phyloP scores from a whole-genome alignment of 805 yeast genomes.

The Zygosaccharomyces siamensis region DNA sequence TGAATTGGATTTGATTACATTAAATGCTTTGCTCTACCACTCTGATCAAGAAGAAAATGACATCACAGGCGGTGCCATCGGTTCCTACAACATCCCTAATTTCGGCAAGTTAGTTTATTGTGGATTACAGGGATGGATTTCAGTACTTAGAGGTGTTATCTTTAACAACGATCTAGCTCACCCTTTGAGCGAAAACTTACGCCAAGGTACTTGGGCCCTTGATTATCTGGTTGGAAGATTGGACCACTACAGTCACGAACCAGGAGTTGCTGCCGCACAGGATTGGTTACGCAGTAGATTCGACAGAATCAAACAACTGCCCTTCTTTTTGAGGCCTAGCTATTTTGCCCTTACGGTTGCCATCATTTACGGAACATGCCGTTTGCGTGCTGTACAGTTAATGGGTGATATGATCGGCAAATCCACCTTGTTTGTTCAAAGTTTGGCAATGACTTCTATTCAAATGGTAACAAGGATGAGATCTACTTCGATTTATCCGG shows the following conservation, averaged over 20 bases:
- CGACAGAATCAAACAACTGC: constrained; percentile 57
- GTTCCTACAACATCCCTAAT: constrained; percentile 70
- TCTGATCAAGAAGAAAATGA: constrained; percentile 89
- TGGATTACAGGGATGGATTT: constrained; percentile 90
- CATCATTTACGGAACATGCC: constrained; percentile 75
- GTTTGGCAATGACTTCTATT: constrained; percentile 72
- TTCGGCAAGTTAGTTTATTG: constrained; percentile 75
- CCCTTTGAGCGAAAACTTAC: constrained; percentile 72
- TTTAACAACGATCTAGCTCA: constrained; percentile 73
- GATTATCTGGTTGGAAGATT: constrained; percentile 67
- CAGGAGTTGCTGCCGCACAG: constrained; percentile 51
- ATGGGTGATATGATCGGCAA: constrained; percentile 51
- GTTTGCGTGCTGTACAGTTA: constrained; percentile 57
- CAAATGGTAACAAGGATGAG: constrained; percentile 79
- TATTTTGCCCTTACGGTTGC: constrained; percentile 82
- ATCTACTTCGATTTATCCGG: constrained; percentile 71
- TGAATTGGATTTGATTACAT: constrained; percentile 56
- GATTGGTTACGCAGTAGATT: constrained; percentile 68
- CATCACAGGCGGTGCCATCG: constrained; percentile 62
- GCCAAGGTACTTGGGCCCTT: constrained; percentile 86
- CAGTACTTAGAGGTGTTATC: constrained; percentile 59
- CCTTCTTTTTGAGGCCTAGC: constrained; percentile 79
- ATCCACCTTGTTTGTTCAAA: constrained; percentile 71
- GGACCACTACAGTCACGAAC: constrained; percentile 44
- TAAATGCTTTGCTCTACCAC: constrained; percentile 69